Evolutionary conservation across 129 eudicot genomes (phyloP).

Genomic region (Tagetes erecta): DNA sequence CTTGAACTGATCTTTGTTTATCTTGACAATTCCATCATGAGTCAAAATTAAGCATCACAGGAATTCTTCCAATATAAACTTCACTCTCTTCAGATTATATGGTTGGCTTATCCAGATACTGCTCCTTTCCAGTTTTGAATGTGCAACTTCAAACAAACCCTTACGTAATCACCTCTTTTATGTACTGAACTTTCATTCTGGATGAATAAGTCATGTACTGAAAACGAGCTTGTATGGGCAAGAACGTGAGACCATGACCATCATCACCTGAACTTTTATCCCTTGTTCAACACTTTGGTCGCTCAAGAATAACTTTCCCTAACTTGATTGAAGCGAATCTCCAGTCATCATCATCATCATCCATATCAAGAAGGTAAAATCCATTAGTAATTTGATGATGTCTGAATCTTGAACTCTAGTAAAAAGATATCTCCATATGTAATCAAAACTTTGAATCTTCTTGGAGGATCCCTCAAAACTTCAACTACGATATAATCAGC

Average conservation of each 20-base stretch:
- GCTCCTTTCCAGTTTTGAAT: slow-evolving; percentile 73
- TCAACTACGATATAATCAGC: too few relatives aligned
- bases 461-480: too few relatives aligned
- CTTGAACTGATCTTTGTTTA: too few relatives aligned
- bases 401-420: too few relatives aligned
- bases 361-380: too few relatives aligned
- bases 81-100: slow-evolving; percentile 38
- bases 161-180: slow-evolving; percentile 42
- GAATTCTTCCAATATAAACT: slow-evolving; percentile 64
- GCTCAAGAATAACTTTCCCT: slow-evolving; percentile 69
- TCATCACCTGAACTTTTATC: slow-evolving; percentile 47
- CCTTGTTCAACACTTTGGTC: slow-evolving; percentile 59
- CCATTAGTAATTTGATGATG: too few relatives aligned
- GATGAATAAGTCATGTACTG: slow-evolving; percentile 79
- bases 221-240: slow-evolving; percentile 82
- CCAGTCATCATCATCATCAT: slow-evolving; percentile 65
- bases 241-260: slow-evolving; percentile 48
- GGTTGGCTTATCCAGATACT: slow-evolving; percentile 47
- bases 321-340: slow-evolving; percentile 64
- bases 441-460: too few relatives aligned
- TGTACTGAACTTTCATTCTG: slow-evolving; percentile 44
- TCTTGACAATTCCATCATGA: slow-evolving; percentile 55
- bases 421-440: too few relatives aligned
- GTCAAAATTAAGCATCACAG: slow-evolving; percentile 93
- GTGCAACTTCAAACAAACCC: slow-evolving; percentile 68